Evolutionary conservation across 78 protist genomes (phyloP).

Genomic region (Dictyostelium brefeldianum): DNA sequence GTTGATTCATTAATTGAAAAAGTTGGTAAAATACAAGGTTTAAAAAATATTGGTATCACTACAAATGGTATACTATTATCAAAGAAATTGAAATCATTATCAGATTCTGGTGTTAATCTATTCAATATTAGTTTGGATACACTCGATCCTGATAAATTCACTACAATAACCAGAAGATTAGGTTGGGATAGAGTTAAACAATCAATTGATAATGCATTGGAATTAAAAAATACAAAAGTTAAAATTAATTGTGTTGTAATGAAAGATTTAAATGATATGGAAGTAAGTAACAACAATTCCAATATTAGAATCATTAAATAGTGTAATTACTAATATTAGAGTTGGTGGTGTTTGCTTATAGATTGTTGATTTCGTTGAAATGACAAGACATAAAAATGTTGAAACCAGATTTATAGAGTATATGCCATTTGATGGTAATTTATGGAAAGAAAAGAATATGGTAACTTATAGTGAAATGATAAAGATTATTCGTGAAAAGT

Average conservation of each 20-base stretch:
- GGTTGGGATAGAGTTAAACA: slow-evolving; percentile 83
- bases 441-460: slow-evolving; percentile 86
- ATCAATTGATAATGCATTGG: slow-evolving; percentile 67
- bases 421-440: slow-evolving; percentile 95
- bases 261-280: slow-evolving; percentile 92
- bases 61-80: slow-evolving; percentile 90
- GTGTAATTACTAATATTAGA: neutral
- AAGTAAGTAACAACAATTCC: slow-evolving; percentile 21
- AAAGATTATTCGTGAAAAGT: slow-evolving; percentile 16
- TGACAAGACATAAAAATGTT: slow-evolving; percentile 71
- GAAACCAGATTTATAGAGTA: slow-evolving; percentile 94
- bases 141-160: slow-evolving; percentile 73
- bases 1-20: slow-evolving; percentile 25
- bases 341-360: neutral
- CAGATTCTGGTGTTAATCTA: slow-evolving; percentile 68
- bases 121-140: slow-evolving; percentile 94
- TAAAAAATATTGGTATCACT: slow-evolving; percentile 85
- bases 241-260: slow-evolving; percentile 93
- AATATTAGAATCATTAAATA: neutral
- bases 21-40: slow-evolving; percentile 72
- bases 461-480: slow-evolving; percentile 85
- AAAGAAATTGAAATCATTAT: slow-evolving; percentile 69
- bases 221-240: slow-evolving; percentile 30
- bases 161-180: slow-evolving; percentile 85
- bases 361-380: slow-evolving; percentile 82